Conservation (phyloP, 1,139 yeast species). For the Lodderomyces margitis region DNA sequence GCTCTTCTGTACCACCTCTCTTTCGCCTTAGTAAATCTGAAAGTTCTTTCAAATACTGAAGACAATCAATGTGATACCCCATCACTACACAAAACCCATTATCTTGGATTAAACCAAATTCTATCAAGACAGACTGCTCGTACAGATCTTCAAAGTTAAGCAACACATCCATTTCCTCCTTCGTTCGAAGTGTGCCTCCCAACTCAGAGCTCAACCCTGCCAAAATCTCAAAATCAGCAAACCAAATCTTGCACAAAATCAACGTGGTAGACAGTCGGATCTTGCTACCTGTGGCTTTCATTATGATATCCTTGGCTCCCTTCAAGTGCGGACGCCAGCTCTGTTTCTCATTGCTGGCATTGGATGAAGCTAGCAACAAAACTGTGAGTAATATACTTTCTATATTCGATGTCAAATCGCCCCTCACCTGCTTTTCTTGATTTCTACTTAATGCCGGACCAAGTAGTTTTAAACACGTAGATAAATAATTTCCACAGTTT, state of each 20-base stretch:
- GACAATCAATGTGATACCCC: constrained; percentile 54
- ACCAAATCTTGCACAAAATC: constrained; percentile 64
- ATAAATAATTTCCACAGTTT: constrained; percentile 56
- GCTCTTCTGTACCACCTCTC: constrained; percentile 21
- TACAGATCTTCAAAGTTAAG: constrained; percentile 43
- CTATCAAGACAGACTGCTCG: constrained; percentile 32
- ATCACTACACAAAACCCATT: constrained; percentile 53
- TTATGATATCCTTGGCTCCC: constrained; percentile 62
- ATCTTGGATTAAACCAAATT: constrained; percentile 29
- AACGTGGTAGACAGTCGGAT: constrained; percentile 31
- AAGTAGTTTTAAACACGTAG: constrained; percentile 54
- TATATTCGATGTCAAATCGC: constrained; percentile 42
- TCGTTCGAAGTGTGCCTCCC: constrained; percentile 60
- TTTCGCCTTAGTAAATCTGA: constrained; percentile 42
- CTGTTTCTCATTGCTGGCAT: constrained; percentile 57
- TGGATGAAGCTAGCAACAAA: constrained; percentile 59
- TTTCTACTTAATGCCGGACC: constrained; percentile 32
- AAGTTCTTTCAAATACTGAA: constrained; percentile 47
- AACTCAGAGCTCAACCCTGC: constrained; percentile 58
- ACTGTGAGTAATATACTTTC: constrained; percentile 65
- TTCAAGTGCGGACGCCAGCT: constrained; percentile 69
- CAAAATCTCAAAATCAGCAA: constrained; percentile 57
- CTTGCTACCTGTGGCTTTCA: constrained; percentile 37
- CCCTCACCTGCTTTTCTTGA: constrained; percentile 21
- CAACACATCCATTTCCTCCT: constrained; percentile 46